Base-by-base conservation (phyloP, 2,329 filamentous ascomycete genomes). In the Aspergillus chevalieri region DNA sequence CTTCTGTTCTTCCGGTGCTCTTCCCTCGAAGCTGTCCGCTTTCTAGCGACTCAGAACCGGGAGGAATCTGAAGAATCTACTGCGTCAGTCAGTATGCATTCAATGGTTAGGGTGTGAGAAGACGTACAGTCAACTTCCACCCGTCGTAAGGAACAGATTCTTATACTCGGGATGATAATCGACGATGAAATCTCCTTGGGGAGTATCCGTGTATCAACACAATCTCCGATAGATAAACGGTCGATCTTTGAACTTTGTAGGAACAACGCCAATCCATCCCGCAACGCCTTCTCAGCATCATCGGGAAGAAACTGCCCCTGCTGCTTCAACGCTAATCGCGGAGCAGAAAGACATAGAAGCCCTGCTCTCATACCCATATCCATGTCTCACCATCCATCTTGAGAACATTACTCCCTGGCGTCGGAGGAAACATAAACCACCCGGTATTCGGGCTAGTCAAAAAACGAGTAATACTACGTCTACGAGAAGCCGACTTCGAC, bases 121-220 rank as follows among this genome's bases (percentile, higher is more conserved):
- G 4, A 51, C 56, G 33, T 50, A 59, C 57, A 57, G 57, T 49
- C 57, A 56, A 44, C 52, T 50, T 12, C 57, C 56, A 10, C 52
- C 55, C 9, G 51, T 56, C 12, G 54, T 54, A 26, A 57, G 39
- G 47, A 59, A 59, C n/a, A 56, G 4, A 70, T 84, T 62, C 49
- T 74, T 64, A 64, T 78, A 77, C 6, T 70, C 68, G 0, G 84
- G 83, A 58, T 87, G 84, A n/a, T 82, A 80, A 59, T 84, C 81
- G 51, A 87, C 76, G 38, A 88, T 73, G 68, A 85, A 88, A 58
- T 88, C 81, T 5, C 79, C 84, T 6, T 80, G 81, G 1, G 79
- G 74, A 21, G 85, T 87, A 65, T 88, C 85, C 1, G 80, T 81
- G 63, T 88, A 88, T 84, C 85, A 88, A 69, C 85, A 88, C 42